phyloP scores from a whole-genome alignment of 371 early-diverging fungal genomes.

The Actinomortierella wolfii region DNA sequence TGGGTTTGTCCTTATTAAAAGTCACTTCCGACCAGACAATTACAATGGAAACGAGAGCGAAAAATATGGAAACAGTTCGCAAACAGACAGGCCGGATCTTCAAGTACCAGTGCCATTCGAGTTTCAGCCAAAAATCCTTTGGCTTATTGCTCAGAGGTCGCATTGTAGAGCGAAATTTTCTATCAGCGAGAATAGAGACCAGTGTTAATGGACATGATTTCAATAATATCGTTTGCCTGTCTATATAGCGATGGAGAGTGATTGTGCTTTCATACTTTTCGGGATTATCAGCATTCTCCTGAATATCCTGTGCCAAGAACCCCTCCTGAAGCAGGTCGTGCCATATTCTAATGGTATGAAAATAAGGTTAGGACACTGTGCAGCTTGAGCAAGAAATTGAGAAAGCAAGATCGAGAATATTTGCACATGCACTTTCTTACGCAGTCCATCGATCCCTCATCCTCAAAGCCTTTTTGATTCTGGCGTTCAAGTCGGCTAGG shows the following conservation, averaged over 20 bases:
- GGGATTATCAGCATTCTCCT: slow-evolving; percentile 61
- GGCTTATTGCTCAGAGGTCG: slow-evolving; percentile 35
- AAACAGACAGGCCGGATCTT: slow-evolving; percentile 67
- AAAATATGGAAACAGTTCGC: slow-evolving; percentile 62
- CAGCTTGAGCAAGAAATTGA: slow-evolving; percentile 16
- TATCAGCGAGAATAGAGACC: slow-evolving; percentile 6
- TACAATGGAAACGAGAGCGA: slow-evolving; percentile 64
- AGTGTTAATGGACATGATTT: neutral
- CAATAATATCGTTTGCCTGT: neutral
- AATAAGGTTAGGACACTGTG: slow-evolving; percentile 15
- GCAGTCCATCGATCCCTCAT: slow-evolving; percentile 68
- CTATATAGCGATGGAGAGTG: neutral
- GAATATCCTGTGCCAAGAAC: slow-evolving; percentile 76
- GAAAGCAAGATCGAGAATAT: neutral
- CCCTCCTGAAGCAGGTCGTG: slow-evolving; percentile 66
- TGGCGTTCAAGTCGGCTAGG: slow-evolving; percentile 53
- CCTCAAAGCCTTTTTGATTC: slow-evolving; percentile 64
- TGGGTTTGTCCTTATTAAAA: slow-evolving; percentile 66
- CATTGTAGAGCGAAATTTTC: slow-evolving; percentile 57
- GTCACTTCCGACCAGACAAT: slow-evolving; percentile 94
- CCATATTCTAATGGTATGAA: slow-evolving; percentile 56
- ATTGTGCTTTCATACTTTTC: slow-evolving; percentile 52
- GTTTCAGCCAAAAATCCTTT: slow-evolving; percentile 20
- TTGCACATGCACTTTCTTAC: slow-evolving; percentile 57
- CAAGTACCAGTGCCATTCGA: slow-evolving; percentile 88